Evolutionary conservation across 2,329 filamentous ascomycete species (phyloP).

Genomic region (Elsinoe australis): DNA sequence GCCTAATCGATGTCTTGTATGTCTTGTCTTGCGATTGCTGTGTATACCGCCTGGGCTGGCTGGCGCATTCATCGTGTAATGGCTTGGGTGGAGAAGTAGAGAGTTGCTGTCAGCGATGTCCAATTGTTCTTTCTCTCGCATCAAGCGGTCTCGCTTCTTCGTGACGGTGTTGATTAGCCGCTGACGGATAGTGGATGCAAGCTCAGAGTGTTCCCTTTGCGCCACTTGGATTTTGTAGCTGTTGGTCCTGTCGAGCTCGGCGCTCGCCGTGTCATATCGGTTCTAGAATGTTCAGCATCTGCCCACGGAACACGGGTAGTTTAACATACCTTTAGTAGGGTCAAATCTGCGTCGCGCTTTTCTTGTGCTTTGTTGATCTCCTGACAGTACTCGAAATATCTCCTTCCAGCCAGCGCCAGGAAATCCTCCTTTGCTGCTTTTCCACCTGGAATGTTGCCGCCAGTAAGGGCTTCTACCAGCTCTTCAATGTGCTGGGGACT

Average conservation of each 20-base stretch:
- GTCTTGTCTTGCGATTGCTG: slow-evolving; percentile 55
- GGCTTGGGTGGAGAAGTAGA: slow-evolving; percentile 56
- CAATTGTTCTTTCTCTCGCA: slow-evolving; percentile 59
- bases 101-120: slow-evolving; percentile 61
- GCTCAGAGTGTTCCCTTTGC: slow-evolving; percentile 53
- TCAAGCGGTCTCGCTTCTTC: slow-evolving; percentile 49
- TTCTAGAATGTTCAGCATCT: slow-evolving; percentile 39
- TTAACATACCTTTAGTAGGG: slow-evolving; percentile 64
- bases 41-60: slow-evolving; percentile 54
- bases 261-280: slow-evolving; percentile 49
- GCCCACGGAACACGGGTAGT: not conserved
- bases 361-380: slow-evolving; percentile 84
- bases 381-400: slow-evolving; percentile 77
- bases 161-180: slow-evolving; percentile 52
- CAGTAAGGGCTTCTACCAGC: slow-evolving; percentile 43
- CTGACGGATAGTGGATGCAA: slow-evolving; percentile 53
- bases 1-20: slow-evolving; percentile 47
- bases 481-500: slow-evolving; percentile 58
- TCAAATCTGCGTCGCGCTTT: slow-evolving; percentile 74
- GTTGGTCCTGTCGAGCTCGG: slow-evolving; percentile 50
- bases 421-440: slow-evolving; percentile 60
- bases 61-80: slow-evolving; percentile 59
- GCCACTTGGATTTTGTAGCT: slow-evolving; percentile 55
- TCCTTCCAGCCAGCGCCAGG: slow-evolving; percentile 60
- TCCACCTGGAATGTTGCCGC: slow-evolving; percentile 34